Conservation (phyloP, 208 protist genomes). For the Entamoeba moshkovskii region DNA sequence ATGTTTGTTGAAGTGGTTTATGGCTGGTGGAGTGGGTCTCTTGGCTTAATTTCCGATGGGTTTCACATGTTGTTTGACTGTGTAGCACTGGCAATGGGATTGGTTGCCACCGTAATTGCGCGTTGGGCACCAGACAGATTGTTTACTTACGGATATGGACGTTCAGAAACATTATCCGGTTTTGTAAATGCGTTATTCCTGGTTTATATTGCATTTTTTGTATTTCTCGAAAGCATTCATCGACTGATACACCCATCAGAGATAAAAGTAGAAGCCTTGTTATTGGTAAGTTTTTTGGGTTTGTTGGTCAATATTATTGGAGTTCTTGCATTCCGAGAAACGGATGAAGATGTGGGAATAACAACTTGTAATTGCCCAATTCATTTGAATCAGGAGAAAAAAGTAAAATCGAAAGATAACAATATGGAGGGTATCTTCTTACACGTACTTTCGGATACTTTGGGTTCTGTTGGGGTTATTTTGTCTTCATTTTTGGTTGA, state of each 20-base stretch:
- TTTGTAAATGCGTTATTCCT: conserved; percentile 13
- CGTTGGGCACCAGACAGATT: not conserved
- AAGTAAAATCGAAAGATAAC: not conserved
- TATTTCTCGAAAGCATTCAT: conserved; percentile 12
- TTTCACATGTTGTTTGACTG: conserved; percentile 30
- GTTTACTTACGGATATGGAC: conserved; percentile 13
- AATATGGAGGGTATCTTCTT: conserved; percentile 24
- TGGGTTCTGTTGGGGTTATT: conserved; percentile 25
- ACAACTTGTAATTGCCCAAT: not conserved
- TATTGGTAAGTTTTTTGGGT: conserved; percentile 7
- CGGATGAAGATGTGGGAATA: not conserved
- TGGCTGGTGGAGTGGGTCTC: conserved; percentile 16
- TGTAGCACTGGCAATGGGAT: not conserved
- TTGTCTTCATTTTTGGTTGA: not conserved
- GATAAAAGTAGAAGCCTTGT: not conserved
- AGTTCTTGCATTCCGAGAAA: not conserved
- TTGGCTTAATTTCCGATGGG: conserved; percentile 23
- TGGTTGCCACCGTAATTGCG: not conserved
- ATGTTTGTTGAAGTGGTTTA: conserved; percentile 22
- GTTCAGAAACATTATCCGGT: conserved; percentile 13
- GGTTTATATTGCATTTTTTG: conserved; percentile 7
- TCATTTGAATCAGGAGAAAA: not conserved
- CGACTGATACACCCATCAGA: conserved; percentile 10
- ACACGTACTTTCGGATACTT: conserved; percentile 19
- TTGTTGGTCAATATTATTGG: conserved; percentile 23